phyloP scores from a whole-genome alignment of 2,329 filamentous ascomycete species.

The Graphium sp. region DNA sequence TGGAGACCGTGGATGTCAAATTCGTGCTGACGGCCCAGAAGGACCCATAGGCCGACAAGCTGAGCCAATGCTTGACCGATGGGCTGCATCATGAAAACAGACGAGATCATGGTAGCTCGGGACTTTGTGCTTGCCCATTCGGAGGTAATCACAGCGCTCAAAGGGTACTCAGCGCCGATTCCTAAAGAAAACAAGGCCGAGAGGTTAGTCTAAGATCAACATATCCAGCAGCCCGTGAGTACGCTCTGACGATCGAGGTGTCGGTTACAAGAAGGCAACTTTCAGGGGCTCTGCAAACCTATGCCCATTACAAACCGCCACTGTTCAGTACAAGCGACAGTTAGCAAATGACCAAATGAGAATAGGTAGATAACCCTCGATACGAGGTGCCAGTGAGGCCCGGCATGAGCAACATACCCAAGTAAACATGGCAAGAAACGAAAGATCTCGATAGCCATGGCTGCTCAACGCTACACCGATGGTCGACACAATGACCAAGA shows the following conservation, averaged over 20 bases:
- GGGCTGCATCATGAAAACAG: constrained; percentile 54
- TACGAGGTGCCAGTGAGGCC: too few species aligned
- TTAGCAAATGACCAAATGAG: background rate
- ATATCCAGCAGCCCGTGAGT: background rate
- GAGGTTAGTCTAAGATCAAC: background rate
- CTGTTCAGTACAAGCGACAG: constrained; percentile 8
- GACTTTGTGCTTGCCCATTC: constrained; percentile 47
- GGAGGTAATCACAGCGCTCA: constrained; percentile 50
- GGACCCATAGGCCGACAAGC: constrained; percentile 37
- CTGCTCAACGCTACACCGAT: constrained; percentile 36
- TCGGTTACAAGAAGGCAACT: background rate
- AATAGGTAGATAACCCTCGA: background rate
- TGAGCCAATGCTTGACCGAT: constrained; percentile 50
- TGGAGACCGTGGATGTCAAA: constrained; percentile 24
- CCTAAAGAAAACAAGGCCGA: constrained; percentile 24
- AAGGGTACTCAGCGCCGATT: constrained; percentile 52
- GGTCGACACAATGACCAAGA: constrained; percentile 39
- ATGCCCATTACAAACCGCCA: constrained; percentile 39
- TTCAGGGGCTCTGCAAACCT: constrained; percentile 14
- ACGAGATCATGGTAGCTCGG: constrained; percentile 50
- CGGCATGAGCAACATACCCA: constrained; percentile 19
- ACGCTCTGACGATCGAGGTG: too few species aligned
- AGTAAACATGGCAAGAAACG: constrained; percentile 30
- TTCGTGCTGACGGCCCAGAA: constrained; percentile 24
- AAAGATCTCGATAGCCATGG: constrained; percentile 29